Evolutionary conservation across 2,329 filamentous ascomycete genomes (phyloP).

Genomic region (Cladobotryum mycophilum): DNA sequence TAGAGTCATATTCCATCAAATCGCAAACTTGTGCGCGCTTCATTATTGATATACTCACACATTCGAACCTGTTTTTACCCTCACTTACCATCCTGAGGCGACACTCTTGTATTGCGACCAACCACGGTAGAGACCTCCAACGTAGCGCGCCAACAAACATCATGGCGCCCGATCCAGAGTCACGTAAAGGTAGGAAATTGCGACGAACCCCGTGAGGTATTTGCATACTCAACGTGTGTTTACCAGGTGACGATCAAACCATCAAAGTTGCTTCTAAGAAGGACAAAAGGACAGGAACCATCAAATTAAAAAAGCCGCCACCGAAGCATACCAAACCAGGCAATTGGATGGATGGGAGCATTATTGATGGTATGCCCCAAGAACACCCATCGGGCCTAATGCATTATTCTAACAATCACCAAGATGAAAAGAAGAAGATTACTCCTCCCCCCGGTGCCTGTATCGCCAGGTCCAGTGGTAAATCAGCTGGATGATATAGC

Average conservation of each 20-base stretch:
- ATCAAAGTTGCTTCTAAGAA: slow-evolving; percentile 59
- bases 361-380: slow-evolving; percentile 50
- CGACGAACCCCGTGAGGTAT: neutral
- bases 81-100: too few species aligned
- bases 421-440: slow-evolving; percentile 50
- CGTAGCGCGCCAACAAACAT: neutral
- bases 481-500: slow-evolving; percentile 69
- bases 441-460: slow-evolving; percentile 36
- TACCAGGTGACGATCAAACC: slow-evolving; percentile 48
- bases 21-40: neutral
- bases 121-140: neutral
- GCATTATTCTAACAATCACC: slow-evolving; percentile 4
- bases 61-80: too few species aligned
- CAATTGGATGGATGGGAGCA: slow-evolving; percentile 64
- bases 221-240: neutral
- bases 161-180: slow-evolving; percentile 17
- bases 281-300: slow-evolving; percentile 41
- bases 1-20: neutral
- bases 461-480: slow-evolving; percentile 50
- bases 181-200: slow-evolving; percentile 24
- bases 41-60: too few species aligned
- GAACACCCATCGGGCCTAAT: neutral
- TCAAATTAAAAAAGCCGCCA: slow-evolving; percentile 57
- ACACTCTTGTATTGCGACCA: neutral
- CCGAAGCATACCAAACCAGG: slow-evolving; percentile 61